Evolutionary conservation across 352 stramenopile genomes (phyloP).

Genomic region (Globisporangium splendens): DNA sequence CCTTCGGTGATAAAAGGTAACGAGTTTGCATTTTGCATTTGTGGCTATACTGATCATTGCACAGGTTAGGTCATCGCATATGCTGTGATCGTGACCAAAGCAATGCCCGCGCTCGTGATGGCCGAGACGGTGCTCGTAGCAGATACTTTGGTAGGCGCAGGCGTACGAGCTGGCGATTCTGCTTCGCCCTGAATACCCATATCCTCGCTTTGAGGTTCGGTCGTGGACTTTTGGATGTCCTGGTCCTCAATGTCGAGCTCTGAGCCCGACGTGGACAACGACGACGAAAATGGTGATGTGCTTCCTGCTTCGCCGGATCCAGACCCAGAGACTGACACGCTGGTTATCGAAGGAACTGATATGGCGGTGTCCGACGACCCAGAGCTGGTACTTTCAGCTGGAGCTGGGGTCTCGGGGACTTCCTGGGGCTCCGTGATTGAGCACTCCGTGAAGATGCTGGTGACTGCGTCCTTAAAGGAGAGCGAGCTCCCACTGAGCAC

Average conservation of each 20-base stretch:
- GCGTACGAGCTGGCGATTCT: neutral
- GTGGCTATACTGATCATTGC: no score
- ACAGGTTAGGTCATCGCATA: neutral
- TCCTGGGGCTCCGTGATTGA: constrained; percentile 11
- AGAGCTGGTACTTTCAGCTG: constrained; percentile 3
- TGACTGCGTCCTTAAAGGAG: constrained; percentile 25
- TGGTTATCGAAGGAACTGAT: neutral
- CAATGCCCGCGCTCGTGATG: constrained; percentile 3
- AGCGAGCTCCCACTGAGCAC: constrained; percentile 21
- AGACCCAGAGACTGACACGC: neutral
- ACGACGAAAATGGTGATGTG: constrained; percentile 7
- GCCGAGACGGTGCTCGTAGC: neutral
- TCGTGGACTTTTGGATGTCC: constrained; percentile 1
- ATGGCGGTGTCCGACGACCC: neutral
- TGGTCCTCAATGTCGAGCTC: neutral
- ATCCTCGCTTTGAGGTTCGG: constrained; percentile 1
- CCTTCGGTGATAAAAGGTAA: no score
- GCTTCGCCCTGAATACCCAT: neutral
- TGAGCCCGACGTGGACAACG: constrained; percentile 6
- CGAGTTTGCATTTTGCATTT: no score
- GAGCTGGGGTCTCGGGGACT: constrained; percentile 8
- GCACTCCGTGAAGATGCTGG: constrained; percentile 25
- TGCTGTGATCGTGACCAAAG: neutral
- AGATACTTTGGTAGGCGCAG: neutral
- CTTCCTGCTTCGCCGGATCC: constrained; percentile 1